These are phyloP conservation scores for Lobosporangium transversale DNA, from an alignment of 192 early-diverging fungal genomes.

Conservation along the genomic window DNA sequence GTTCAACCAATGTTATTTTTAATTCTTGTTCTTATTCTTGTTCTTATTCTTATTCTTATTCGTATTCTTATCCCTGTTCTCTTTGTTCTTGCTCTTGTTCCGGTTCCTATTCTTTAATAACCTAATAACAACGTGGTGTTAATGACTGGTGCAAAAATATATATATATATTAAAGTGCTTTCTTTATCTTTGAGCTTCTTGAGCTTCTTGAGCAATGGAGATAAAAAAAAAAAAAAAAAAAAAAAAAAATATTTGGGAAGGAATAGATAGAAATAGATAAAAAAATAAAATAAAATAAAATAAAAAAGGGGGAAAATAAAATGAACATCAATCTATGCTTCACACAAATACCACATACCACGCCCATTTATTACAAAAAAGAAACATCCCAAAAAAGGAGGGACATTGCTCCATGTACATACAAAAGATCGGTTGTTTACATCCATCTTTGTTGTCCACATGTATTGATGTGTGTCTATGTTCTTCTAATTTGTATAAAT, in stretches of 20 bases:
- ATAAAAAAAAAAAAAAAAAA: constrained; percentile 1
- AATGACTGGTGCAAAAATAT: neutral
- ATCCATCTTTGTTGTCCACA: no score
- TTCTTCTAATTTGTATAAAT: no score
- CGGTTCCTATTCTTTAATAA: no score
- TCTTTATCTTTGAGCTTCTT: neutral
- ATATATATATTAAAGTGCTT: neutral
- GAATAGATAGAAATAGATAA: neutral
- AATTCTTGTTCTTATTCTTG: no score
- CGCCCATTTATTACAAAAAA: neutral
- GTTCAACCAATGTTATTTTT: no score
- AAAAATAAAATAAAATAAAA: neutral
- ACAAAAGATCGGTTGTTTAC: no score
- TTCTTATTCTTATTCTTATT: no score
- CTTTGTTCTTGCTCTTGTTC: no score
- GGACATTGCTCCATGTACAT: neutral
- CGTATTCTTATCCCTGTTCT: no score
- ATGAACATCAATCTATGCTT: neutral
- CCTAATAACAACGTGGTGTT: neutral
- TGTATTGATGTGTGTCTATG: no score
- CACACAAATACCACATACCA: neutral
- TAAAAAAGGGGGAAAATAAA: neutral
- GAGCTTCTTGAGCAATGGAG: no score
- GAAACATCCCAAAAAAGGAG: neutral
- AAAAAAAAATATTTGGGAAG: neutral